These are phyloP conservation scores for Sporothrix inflata DNA, from an alignment of 2,329 filamentous ascomycete species.

Conservation along the genomic window DNA sequence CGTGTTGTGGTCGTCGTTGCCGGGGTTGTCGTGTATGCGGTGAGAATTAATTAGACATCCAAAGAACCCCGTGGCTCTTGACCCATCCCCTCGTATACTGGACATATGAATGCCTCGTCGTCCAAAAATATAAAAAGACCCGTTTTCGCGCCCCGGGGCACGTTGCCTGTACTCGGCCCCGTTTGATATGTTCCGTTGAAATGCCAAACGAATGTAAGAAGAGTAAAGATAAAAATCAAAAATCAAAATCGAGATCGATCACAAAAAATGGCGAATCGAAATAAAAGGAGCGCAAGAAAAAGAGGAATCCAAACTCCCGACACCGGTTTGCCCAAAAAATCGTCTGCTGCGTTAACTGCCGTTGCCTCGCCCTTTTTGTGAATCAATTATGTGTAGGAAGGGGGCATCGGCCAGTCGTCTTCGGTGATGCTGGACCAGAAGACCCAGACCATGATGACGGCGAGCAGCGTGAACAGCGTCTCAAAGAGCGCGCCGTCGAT, in stretches of 20 bases:
- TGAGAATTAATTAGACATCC: slow-evolving; percentile 10
- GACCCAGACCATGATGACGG: slow-evolving; percentile 82
- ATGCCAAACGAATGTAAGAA: slow-evolving; percentile 29
- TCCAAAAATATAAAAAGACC: not conserved
- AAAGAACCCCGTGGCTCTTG: not conserved
- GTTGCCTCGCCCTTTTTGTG: not conserved
- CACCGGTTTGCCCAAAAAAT: slow-evolving; percentile 24
- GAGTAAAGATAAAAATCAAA: not conserved
- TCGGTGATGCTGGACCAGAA: slow-evolving; percentile 99
- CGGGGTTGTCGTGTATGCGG: not conserved
- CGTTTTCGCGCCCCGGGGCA: slow-evolving; percentile 21
- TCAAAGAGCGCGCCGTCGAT: slow-evolving; percentile 94
- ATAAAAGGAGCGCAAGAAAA: not conserved
- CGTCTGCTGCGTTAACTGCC: slow-evolving; percentile 6
- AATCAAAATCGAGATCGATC: not conserved
- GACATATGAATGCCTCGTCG: not conserved
- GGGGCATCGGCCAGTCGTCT: slow-evolving; percentile 85
- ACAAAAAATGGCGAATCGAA: too few species aligned
- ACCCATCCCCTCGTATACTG: not conserved
- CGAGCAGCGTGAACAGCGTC: slow-evolving; percentile 85
- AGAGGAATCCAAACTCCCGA: slow-evolving; percentile 25
- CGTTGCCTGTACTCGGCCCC: slow-evolving; percentile 20
- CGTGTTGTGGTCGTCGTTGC: not conserved
- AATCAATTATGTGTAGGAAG: slow-evolving; percentile 37
- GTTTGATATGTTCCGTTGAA: slow-evolving; percentile 18